Base-by-base conservation (phyloP, 148 eudicot species). In the Arbutus unedo region DNA sequence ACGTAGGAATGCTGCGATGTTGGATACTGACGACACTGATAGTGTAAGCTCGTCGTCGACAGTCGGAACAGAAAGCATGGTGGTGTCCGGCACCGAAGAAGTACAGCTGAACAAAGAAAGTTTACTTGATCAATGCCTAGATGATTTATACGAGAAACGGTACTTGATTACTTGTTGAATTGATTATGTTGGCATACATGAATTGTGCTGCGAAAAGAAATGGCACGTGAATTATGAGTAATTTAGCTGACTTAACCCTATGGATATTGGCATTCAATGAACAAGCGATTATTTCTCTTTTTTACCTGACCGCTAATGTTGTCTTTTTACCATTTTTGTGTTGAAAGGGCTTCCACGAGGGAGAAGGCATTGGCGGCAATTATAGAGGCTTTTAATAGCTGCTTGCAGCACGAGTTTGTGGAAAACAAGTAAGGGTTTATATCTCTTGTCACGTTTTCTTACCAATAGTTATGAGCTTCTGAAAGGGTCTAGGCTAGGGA, bases 141-240 rank as follows among this genome's bases (percentile, higher is more conserved):
- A 94, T 86, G 91, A 87, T 82, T 85, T 96, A 54, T 94, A 83
- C 60, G 99, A 96, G 90, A 96, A 94, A 87, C 89, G 98, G 98
- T 94, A 70, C 11, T 66, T 77, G 48, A 31, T 4, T 62, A 44
- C 72, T 1, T 1, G 57, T 84, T 71, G 43, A 18, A 75, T 50
- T 18, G 51, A 64, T 81, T 45, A 50, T 67, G 13, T 18, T 51
- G 23, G 23, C 5, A 6, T 47, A 11, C 57, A 23, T 25, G 18
- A 66, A 79, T 79, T 62, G 55, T 47, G 54, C 23, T 15, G 15
- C 23, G 4, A 48, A 53, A 45, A 48, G 54, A 47, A 62, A 48
- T 48, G 15, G 13, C 31, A 25, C 56, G 19, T 48, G 55, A 79
- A 62, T 60, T 9, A 21, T 14, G 18, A 21, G 38, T 59, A 47